Conservation (phyloP, 2,329 filamentous ascomycete species). For the Colletotrichum sp. region DNA sequence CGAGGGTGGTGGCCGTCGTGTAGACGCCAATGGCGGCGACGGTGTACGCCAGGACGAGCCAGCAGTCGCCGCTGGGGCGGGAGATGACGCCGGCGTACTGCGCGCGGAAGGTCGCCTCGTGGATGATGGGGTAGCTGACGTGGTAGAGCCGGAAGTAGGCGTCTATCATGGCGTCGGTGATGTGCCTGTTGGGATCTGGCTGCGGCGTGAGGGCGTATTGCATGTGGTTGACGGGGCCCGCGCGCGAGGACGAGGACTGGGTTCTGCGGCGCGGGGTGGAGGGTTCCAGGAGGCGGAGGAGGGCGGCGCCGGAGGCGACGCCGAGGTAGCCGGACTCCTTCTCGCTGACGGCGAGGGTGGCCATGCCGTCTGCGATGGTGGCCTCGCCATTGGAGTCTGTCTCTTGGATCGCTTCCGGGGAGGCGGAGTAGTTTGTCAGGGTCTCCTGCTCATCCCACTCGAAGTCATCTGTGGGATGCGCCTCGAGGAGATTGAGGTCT, state of each 20-base stretch:
- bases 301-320: constrained; percentile 48
- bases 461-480: constrained; percentile 38
- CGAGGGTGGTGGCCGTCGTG: background rate
- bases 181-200: constrained; percentile 37
- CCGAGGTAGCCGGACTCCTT: constrained; percentile 50
- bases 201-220: constrained; percentile 26
- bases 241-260: constrained; percentile 18
- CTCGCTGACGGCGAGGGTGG: constrained; percentile 38
- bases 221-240: background rate
- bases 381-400: constrained; percentile 25
- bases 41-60: constrained; percentile 32
- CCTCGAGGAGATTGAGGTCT: constrained; percentile 30
- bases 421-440: constrained; percentile 28
- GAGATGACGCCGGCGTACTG: constrained; percentile 30
- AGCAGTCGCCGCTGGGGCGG: constrained; percentile 33
- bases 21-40: constrained; percentile 9
- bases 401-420: constrained; percentile 24
- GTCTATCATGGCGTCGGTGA: constrained; percentile 34
- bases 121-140: constrained; percentile 13
- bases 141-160: constrained; percentile 11
- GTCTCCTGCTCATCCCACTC: constrained; percentile 41
- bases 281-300: constrained; percentile 42
- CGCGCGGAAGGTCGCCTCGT: constrained; percentile 11
- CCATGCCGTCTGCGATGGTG: constrained; percentile 41
- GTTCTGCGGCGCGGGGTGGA: constrained; percentile 27